These are phyloP conservation scores for Lactifluus subvellereus DNA, from an alignment of 768 basidiomycete genomes.

Conservation along the genomic window DNA sequence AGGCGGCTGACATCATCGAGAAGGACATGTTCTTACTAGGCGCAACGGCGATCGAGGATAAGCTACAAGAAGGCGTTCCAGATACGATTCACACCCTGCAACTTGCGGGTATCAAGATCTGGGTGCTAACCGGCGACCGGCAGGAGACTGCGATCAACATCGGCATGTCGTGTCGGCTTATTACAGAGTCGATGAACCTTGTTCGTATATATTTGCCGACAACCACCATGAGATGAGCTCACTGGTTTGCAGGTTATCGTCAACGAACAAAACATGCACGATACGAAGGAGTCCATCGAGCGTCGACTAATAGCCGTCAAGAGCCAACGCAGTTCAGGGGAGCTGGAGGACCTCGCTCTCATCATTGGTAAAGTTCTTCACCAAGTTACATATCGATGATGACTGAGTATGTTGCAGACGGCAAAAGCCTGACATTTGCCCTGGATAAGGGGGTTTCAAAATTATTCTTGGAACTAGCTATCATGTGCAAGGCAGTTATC, in stretches of 20 bases:
- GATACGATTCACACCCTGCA: slow-evolving; percentile 97
- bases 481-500: slow-evolving; percentile 98
- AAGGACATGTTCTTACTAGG: slow-evolving; percentile 89
- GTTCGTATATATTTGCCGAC: slow-evolving; percentile 38
- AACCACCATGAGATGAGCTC: not conserved
- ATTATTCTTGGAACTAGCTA: slow-evolving; percentile 87
- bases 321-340: slow-evolving; percentile 85
- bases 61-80: slow-evolving; percentile 96
- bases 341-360: slow-evolving; percentile 90
- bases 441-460: slow-evolving; percentile 90
- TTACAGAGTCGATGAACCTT: slow-evolving; percentile 98
- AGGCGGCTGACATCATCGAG: slow-evolving; percentile 93
- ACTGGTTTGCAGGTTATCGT: slow-evolving; percentile 67
- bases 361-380: slow-evolving; percentile 65
- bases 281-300: slow-evolving; percentile 78
- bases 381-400: not conserved
- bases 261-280: slow-evolving; percentile 80
- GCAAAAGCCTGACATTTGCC: slow-evolving; percentile 89
- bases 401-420: slow-evolving; percentile 49
- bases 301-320: slow-evolving; percentile 91
- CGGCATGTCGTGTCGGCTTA: slow-evolving; percentile 93
- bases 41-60: slow-evolving; percentile 98
- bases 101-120: slow-evolving; percentile 98
- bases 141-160: slow-evolving; percentile 99
- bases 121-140: slow-evolving; percentile 96